These are phyloP conservation scores for Talaromyces adpressus DNA, from an alignment of 495 filamentous ascomycete species.

Conservation along the genomic window DNA sequence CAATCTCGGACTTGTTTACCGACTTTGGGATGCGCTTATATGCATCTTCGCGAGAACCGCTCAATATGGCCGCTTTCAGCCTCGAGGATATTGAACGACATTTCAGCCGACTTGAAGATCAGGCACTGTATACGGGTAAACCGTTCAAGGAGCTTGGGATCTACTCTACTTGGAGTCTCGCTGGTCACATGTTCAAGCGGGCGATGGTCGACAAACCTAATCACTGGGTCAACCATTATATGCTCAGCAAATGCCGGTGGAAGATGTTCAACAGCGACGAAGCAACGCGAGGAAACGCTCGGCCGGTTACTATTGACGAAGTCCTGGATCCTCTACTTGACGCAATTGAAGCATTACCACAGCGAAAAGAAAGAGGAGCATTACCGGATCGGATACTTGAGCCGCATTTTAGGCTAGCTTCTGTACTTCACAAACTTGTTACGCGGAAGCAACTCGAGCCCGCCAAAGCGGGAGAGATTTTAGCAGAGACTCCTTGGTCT, in stretches of 20 bases:
- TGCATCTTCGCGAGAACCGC: slow-evolving; percentile 81
- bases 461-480: slow-evolving; percentile 42
- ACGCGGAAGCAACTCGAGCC: slow-evolving; percentile 22
- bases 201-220: slow-evolving; percentile 69
- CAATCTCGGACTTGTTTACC: slow-evolving; percentile 75
- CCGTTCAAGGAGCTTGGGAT: slow-evolving; percentile 66
- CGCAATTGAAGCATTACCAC: slow-evolving; percentile 73
- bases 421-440: slow-evolving; percentile 79
- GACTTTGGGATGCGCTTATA: slow-evolving; percentile 90
- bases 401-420: slow-evolving; percentile 93
- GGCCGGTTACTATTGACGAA: slow-evolving; percentile 42
- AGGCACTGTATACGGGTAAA: slow-evolving; percentile 66
- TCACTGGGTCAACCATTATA: slow-evolving; percentile 83
- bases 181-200: slow-evolving; percentile 67
- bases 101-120: slow-evolving; percentile 57
- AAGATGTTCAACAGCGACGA: slow-evolving; percentile 75
- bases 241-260: slow-evolving; percentile 90
- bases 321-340: slow-evolving; percentile 65
- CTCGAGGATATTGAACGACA: slow-evolving; percentile 69
- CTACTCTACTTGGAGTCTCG: slow-evolving; percentile 83
- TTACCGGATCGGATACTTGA: slow-evolving; percentile 76
- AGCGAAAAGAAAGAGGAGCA: slow-evolving; percentile 64
- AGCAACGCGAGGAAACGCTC: slow-evolving; percentile 36
- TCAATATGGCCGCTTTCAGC: slow-evolving; percentile 79
- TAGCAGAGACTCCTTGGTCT: slow-evolving; percentile 51